A percentile compares a stretch with the other conserved stretches of the same genome.
Conservation (phyloP, 805 yeast genomes). For the Metschnikowia sp. region DNA sequence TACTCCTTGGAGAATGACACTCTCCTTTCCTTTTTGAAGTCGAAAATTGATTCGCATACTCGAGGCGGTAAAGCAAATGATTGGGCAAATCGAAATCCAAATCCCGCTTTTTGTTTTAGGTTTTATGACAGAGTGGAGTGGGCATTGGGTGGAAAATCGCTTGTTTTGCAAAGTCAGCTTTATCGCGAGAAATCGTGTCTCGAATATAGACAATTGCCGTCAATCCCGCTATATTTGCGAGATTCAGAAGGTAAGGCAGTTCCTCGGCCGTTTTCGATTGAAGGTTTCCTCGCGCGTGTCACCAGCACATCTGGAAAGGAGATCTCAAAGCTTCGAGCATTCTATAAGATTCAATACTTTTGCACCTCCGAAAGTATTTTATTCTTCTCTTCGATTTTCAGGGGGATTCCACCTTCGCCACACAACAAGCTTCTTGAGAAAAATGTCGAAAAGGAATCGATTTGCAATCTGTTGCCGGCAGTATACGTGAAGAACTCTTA, state of each 20-base stretch:
- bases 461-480: constrained; percentile 26
- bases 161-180: constrained; percentile 29
- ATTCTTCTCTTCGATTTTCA: constrained; percentile 50
- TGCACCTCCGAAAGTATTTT: constrained; percentile 60
- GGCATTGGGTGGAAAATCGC: constrained; percentile 27
- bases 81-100: constrained; percentile 21
- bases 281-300: constrained; percentile 70
- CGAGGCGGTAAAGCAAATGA: background rate
- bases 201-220: constrained; percentile 49
- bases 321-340: constrained; percentile 35
- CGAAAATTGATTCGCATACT: constrained; percentile 23
- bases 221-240: constrained; percentile 6
- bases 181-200: constrained; percentile 43
- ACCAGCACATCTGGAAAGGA: constrained; percentile 48
- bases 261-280: constrained; percentile 69
- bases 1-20: constrained; percentile 24
- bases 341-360: constrained; percentile 58
- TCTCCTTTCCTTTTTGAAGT: constrained; percentile 37
- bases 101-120: constrained; percentile 55
- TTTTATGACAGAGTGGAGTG: constrained; percentile 71
- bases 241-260: constrained; percentile 14
- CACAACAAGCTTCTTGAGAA: constrained; percentile 18
- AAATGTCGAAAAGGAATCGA: constrained; percentile 14
- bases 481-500: constrained; percentile 53
- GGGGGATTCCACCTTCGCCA: constrained; percentile 63